Conservation (phyloP, 2,329 filamentous ascomycete genomes). For the Ceratocystis cubensis region DNA sequence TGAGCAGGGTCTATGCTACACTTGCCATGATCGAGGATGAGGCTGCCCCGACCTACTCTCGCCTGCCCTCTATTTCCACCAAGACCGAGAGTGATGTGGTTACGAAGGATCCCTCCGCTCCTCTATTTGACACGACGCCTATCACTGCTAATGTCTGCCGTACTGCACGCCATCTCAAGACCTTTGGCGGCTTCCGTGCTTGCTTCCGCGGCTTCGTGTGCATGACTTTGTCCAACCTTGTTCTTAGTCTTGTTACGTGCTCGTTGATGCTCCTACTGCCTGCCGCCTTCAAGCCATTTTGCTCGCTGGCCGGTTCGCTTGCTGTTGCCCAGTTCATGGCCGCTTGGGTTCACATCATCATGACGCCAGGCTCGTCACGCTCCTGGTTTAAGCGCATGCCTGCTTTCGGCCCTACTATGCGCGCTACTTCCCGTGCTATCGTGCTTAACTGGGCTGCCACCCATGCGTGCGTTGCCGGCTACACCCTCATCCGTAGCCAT, state of each 20-base stretch:
- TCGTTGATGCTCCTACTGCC: constrained; percentile 23
- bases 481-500: constrained; percentile 32
- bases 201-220: constrained; percentile 57
- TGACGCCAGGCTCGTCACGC: constrained; percentile 53
- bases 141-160: constrained; percentile 41
- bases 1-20: constrained; percentile 39
- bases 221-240: constrained; percentile 33
- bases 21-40: constrained; percentile 49
- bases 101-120: constrained; percentile 25
- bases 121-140: constrained; percentile 29
- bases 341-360: constrained; percentile 76
- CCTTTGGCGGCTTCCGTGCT: constrained; percentile 47
- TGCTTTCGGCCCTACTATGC: constrained; percentile 48
- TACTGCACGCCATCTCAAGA: constrained; percentile 43
- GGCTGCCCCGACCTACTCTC: constrained; percentile 42
- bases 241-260: constrained; percentile 33
- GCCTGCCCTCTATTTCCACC: constrained; percentile 34
- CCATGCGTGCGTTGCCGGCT: constrained; percentile 38
- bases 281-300: constrained; percentile 31
- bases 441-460: constrained; percentile 48
- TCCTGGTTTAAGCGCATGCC: constrained; percentile 60
- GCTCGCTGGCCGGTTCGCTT: constrained; percentile 41
- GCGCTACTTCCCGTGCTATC: constrained; percentile 56
- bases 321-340: constrained; percentile 50
- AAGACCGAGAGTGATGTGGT: constrained; percentile 26